These are phyloP conservation scores for Parsonsia alboflavescens DNA, from an alignment of 257 asterid genomes.

Conservation along the genomic window DNA sequence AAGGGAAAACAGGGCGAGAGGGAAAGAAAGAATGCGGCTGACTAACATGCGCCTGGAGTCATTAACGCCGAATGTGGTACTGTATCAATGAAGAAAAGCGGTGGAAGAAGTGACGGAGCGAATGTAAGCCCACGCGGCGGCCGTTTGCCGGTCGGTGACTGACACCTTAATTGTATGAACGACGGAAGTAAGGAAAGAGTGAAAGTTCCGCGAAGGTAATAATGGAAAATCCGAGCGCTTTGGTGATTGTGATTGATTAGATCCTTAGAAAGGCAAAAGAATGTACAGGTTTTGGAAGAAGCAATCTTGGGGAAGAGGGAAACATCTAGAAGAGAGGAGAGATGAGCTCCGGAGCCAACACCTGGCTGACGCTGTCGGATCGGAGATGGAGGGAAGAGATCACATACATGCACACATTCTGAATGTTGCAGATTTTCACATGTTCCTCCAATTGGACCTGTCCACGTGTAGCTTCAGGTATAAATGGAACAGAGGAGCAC, in stretches of 20 bases:
- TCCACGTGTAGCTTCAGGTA: background rate
- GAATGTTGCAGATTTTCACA: background rate
- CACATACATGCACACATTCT: background rate
- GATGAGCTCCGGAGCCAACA: background rate
- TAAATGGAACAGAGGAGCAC: too few relatives aligned
- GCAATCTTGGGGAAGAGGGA: background rate
- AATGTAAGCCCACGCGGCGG: background rate
- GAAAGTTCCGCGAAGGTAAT: background rate
- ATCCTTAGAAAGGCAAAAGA: background rate
- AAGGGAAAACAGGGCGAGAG: background rate
- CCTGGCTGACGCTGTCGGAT: background rate
- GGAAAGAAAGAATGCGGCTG: background rate
- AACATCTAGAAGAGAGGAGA: background rate
- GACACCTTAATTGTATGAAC: background rate
- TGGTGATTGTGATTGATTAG: background rate
- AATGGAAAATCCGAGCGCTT: background rate
- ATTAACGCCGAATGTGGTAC: background rate
- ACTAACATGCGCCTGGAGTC: background rate
- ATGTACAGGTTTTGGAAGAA: background rate
- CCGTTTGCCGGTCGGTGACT: background rate
- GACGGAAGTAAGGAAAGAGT: background rate
- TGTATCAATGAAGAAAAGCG: background rate
- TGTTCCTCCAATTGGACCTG: background rate
- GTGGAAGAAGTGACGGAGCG: background rate
- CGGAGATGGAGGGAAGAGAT: conserved; percentile 1